A percentile compares a stretch with the other conserved stretches of the same genome.
phyloP scores from a whole-genome alignment of 148 eudicot genomes.

The Rhododendron ferrugineum region DNA sequence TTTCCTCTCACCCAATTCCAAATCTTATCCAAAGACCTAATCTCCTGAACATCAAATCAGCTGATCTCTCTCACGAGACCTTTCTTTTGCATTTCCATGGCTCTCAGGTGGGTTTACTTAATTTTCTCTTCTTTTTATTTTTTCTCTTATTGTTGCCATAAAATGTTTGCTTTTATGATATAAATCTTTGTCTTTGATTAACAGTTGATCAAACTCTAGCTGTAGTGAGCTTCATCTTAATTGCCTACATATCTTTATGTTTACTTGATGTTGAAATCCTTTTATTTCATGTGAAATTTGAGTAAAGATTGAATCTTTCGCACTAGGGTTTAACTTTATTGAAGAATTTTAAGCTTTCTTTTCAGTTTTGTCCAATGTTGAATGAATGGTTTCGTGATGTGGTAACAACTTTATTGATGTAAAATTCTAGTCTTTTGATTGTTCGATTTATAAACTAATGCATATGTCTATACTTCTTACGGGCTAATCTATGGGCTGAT shows the following conservation, averaged over 20 bases:
- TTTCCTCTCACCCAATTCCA: conserved; percentile 3
- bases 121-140: not conserved
- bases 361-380: not conserved
- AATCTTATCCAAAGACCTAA: not conserved
- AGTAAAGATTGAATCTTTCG: not conserved
- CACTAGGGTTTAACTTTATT: conserved; percentile 12
- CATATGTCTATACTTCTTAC: not conserved
- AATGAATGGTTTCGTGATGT: not conserved
- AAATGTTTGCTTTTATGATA: not conserved
- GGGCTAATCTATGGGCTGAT: not conserved
- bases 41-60: not conserved
- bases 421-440: not conserved
- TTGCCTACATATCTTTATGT: not conserved
- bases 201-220: not conserved
- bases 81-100: conserved; percentile 4
- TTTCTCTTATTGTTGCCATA: not conserved
- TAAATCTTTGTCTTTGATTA: not conserved
- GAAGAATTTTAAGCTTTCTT: not conserved
- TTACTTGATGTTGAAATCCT: not conserved
- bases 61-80: conserved; percentile 3
- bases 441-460: not conserved
- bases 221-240: not conserved
- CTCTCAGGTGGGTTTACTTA: not conserved
- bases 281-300: conserved; percentile 7
- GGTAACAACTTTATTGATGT: not conserved